Percentiles rank a stretch among this genome's conserved stretches.
Evolutionary conservation across 306 rosid genomes (phyloP).

Genomic region (Corylus heterophylla): DNA sequence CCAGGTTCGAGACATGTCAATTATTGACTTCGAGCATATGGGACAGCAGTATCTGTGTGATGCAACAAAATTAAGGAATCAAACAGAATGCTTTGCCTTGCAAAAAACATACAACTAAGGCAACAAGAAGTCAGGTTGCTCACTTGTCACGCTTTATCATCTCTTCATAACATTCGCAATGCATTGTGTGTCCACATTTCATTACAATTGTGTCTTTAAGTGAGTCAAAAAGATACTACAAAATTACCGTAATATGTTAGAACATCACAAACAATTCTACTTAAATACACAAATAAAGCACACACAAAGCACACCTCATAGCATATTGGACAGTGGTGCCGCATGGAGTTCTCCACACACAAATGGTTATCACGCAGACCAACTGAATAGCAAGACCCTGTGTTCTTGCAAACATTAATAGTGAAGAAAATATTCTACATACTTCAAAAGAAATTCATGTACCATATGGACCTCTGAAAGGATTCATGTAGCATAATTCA

Average conservation of each 20-base stretch:
- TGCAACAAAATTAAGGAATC: slow-evolving; percentile 21
- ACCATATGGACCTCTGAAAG: background rate
- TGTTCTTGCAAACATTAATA: slow-evolving; percentile 16
- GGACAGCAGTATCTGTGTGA: slow-evolving; percentile 80
- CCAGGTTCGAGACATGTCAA: slow-evolving; percentile 87
- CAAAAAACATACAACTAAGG: background rate
- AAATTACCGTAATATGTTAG: slow-evolving; percentile 16
- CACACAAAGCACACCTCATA: slow-evolving; percentile 65
- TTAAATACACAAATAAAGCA: slow-evolving; percentile 1
- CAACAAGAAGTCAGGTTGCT: slow-evolving; percentile 19
- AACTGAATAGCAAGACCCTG: slow-evolving; percentile 85
- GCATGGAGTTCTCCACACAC: slow-evolving; percentile 96
- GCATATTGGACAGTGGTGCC: slow-evolving; percentile 95
- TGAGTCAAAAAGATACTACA: slow-evolving; percentile 87
- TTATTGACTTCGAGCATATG: slow-evolving; percentile 79
- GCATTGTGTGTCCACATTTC: slow-evolving; percentile 99
- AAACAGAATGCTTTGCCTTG: background rate
- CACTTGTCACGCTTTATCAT: slow-evolving; percentile 80
- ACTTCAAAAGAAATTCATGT: background rate
- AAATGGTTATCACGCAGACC: slow-evolving; percentile 74
- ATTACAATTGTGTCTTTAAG: slow-evolving; percentile 72
- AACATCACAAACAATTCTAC: background rate
- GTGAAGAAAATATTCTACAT: background rate
- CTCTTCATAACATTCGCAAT: slow-evolving; percentile 70
- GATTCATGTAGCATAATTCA: no score